phyloP scores from a whole-genome alignment of 768 basidiomycete genomes.

The Pisolithus microcarpus region DNA sequence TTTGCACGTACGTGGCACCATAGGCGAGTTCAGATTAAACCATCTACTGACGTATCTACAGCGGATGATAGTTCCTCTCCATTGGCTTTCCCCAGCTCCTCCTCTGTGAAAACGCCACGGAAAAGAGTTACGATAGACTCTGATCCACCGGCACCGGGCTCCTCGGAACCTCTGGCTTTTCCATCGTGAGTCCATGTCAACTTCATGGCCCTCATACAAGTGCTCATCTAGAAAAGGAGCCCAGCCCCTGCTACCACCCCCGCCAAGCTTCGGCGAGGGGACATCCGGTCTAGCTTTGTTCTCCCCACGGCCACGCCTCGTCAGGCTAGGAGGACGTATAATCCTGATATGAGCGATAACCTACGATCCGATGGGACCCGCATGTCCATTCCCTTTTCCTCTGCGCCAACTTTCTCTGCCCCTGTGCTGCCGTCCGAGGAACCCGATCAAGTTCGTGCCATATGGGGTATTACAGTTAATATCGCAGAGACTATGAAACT shows the following conservation, averaged over 20 bases:
- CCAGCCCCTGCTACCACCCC: constrained; percentile 50
- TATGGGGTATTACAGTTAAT: constrained; percentile 98
- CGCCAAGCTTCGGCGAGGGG: constrained; percentile 70
- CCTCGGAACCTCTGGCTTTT: too few species aligned
- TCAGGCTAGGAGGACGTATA: constrained; percentile 30
- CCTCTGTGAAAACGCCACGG: too few species aligned
- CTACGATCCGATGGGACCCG: constrained; percentile 53
- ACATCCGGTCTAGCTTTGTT: constrained; percentile 79
- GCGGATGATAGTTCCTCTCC: constrained; percentile 56
- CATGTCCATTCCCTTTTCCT: constrained; percentile 52
- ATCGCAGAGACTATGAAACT: constrained; percentile 85
- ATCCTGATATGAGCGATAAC: constrained; percentile 33
- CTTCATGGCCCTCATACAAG: neutral
- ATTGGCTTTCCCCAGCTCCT: constrained; percentile 57
- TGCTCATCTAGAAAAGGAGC: constrained; percentile 32
- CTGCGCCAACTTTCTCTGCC: constrained; percentile 50
- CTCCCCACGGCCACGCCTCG: constrained; percentile 44
- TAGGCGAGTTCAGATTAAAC: too few species aligned
- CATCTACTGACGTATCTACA: neutral
- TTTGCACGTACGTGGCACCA: constrained; percentile 40
- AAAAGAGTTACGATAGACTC: too few species aligned
- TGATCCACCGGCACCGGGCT: too few species aligned
- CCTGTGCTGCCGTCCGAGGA: constrained; percentile 58
- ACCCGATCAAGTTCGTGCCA: constrained; percentile 80
- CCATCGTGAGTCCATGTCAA: constrained; percentile 38